Evolutionary conservation across 305 asterid species (phyloP).

Genomic region (Withania somnifera): DNA sequence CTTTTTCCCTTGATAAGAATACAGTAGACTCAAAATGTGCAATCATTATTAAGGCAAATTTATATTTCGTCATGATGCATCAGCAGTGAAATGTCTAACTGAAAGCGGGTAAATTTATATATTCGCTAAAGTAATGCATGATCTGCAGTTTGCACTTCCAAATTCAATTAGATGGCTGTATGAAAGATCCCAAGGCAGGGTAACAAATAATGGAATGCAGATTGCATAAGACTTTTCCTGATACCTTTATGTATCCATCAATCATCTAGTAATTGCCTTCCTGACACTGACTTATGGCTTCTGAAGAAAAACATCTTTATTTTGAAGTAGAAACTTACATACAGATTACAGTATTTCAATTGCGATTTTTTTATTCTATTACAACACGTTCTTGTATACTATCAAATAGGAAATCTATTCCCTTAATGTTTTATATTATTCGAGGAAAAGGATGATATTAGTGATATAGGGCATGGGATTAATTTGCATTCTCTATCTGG

Average conservation of each 20-base stretch:
- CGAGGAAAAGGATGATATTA: background rate
- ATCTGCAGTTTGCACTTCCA: background rate
- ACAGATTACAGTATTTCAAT: background rate
- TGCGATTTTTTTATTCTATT: background rate
- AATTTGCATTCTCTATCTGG: slow-evolving; percentile 9
- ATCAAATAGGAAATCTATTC: background rate
- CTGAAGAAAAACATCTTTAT: background rate
- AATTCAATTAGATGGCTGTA: background rate
- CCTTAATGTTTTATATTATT: background rate
- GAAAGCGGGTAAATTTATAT: background rate
- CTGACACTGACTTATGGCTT: background rate
- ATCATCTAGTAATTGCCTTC: slow-evolving; percentile 1
- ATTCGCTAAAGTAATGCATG: background rate
- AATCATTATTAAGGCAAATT: background rate
- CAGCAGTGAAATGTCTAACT: background rate
- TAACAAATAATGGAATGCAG: background rate
- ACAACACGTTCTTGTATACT: background rate
- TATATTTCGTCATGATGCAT: background rate
- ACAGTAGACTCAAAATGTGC: background rate
- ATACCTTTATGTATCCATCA: background rate
- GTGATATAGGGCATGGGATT: background rate
- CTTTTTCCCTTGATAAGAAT: no score
- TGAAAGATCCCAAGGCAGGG: background rate
- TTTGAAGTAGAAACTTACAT: background rate
- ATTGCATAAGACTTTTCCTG: background rate